Evolutionary conservation across 1,284 basidiomycete species (phyloP).

Genomic region (Apiotrichum gracile): DNA sequence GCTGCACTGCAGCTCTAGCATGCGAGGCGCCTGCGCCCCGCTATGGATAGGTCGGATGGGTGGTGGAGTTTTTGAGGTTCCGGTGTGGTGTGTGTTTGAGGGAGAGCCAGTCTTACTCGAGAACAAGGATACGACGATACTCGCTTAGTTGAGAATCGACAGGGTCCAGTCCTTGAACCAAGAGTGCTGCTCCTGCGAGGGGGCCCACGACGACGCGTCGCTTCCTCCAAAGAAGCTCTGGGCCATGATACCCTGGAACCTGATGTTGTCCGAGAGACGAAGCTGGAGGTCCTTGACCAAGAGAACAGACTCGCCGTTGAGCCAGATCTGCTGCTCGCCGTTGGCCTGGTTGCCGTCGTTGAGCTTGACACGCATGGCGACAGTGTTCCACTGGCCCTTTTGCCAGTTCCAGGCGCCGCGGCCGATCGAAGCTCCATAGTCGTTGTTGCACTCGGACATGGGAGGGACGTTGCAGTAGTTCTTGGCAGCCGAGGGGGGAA

Average conservation of each 20-base stretch:
- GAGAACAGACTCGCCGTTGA: constrained; percentile 57
- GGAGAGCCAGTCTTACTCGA: too few relatives aligned
- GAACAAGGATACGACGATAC: too few relatives aligned
- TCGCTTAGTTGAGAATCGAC: constrained; percentile 53
- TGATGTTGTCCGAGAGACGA: constrained; percentile 48
- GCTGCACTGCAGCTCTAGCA: too few relatives aligned
- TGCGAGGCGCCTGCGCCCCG: constrained; percentile 1
- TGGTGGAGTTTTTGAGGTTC: neutral
- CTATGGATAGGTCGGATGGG: neutral
- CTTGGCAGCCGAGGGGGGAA: constrained; percentile 6
- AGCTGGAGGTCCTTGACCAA: constrained; percentile 53
- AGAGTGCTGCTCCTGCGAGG: constrained; percentile 55
- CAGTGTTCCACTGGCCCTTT: constrained; percentile 53
- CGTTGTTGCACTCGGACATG: constrained; percentile 29
- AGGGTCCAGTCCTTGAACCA: constrained; percentile 64
- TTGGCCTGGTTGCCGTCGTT: constrained; percentile 54
- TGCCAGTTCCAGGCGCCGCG: constrained; percentile 60
- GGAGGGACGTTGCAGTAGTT: constrained; percentile 30
- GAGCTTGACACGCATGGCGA: constrained; percentile 60
- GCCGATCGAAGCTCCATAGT: constrained; percentile 52
- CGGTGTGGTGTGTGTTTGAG: too few relatives aligned
- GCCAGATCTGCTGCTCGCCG: constrained; percentile 54
- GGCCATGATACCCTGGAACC: constrained; percentile 58
- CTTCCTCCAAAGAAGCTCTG: constrained; percentile 61
- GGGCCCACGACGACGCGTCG: constrained; percentile 52